phyloP scores from a whole-genome alignment of 352 stramenopile species.

The Phytophthora fragariae region DNA sequence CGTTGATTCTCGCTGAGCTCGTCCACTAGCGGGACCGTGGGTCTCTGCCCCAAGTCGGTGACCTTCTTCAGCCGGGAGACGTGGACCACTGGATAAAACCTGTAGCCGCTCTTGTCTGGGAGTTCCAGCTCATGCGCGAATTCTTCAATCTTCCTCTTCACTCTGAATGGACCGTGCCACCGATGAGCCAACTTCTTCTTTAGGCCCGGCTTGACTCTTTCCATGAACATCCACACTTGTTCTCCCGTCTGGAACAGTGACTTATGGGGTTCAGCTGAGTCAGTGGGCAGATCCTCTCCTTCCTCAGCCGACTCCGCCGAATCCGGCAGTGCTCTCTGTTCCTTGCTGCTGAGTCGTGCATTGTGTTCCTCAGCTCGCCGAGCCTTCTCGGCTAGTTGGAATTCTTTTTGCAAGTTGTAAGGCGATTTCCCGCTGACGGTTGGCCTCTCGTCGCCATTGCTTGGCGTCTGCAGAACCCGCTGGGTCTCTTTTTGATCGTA shows the following conservation, averaged over 20 bases:
- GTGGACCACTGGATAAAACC: constrained; percentile 14
- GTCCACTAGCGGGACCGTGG: no score
- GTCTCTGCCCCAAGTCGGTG: no score
- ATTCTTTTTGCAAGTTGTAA: not conserved
- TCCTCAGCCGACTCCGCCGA: no score
- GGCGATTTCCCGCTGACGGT: constrained; percentile 8
- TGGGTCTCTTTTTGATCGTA: no score
- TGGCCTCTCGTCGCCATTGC: not conserved
- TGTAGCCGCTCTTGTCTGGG: not conserved
- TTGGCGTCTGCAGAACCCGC: not conserved
- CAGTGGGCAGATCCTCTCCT: no score
- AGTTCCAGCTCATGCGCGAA: constrained; percentile 15
- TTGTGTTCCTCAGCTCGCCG: not conserved
- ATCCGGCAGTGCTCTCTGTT: not conserved
- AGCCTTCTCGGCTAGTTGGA: constrained; percentile 5
- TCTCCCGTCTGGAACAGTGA: not conserved
- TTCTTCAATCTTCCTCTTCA: constrained; percentile 5
- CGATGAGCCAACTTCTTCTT: constrained; percentile 3
- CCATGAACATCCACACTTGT: constrained; percentile 2
- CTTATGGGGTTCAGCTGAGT: not conserved
- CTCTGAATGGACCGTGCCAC: constrained; percentile 1
- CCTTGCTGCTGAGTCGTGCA: not conserved
- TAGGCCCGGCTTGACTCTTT: not conserved
- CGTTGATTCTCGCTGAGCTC: no score
- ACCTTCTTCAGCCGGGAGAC: constrained; percentile 7